Evolutionary conservation across 2,329 filamentous ascomycete species (phyloP).

Genomic region (Trichoderma pleuroti): DNA sequence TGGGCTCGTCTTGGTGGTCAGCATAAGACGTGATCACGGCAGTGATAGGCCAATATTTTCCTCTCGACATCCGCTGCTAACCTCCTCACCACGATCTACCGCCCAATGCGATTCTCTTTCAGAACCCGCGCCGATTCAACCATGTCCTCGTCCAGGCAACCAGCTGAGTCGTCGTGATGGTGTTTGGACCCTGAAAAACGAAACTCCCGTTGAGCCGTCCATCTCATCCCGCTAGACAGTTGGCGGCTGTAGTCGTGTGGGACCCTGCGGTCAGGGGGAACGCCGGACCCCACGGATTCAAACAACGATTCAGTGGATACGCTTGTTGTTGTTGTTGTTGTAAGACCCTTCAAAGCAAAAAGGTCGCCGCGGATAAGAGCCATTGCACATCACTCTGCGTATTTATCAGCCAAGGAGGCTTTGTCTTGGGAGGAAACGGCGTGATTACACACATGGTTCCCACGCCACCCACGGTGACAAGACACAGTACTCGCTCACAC

Average conservation of each 20-base stretch:
- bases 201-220: neutral
- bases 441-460: neutral
- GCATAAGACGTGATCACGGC: neutral
- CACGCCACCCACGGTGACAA: neutral
- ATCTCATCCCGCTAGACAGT: conserved; percentile 9
- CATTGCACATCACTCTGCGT: neutral
- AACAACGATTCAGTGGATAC: conserved; percentile 3
- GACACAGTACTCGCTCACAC: neutral
- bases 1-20: conserved; percentile 9
- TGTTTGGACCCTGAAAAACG: conserved; percentile 10
- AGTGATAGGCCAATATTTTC: neutral
- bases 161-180: neutral
- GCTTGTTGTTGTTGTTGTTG: neutral
- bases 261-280: neutral
- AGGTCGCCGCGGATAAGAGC: neutral
- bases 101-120: neutral
- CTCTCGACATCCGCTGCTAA: neutral
- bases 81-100: neutral
- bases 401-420: conserved; percentile 12
- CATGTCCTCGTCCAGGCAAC: neutral
- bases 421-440: neutral
- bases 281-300: conserved; percentile 14
- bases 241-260: neutral
- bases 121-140: neutral
- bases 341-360: neutral